Base-by-base conservation (phyloP, 495 filamentous ascomycete genomes). In the Aspergillus sclerotioniger region DNA sequence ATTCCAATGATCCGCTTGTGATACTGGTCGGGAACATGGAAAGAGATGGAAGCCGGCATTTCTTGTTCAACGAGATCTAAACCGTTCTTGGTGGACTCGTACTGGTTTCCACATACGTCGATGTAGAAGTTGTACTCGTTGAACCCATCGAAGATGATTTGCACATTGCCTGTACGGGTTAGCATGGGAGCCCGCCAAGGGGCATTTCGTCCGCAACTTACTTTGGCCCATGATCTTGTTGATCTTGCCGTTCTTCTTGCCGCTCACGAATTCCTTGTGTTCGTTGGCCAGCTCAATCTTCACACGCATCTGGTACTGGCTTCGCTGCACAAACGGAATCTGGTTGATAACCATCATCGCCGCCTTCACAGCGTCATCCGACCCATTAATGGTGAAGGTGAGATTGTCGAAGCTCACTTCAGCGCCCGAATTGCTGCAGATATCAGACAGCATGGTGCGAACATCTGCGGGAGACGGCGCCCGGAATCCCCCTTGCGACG, bases 211-310 rank as follows among this genome's bases (percentile, higher is more conserved):
- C 7, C 16, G 29, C 13, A 37, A 68, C 82, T 60, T 79, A 86
- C 90, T 94, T 71, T 96, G 92, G 13, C 92, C 92, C 95, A 99
- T 98, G 68, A 99, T 99, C 83, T 99, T 99, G 81, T 99, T 99
- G 72, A 99, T 98, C 79, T 99, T 99, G 75, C 94, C 94, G 65
- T 98, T 98, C 81, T 98, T 99, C 78, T 99, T 99, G 47, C 94
- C 94, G 60, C 91, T 95, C 45, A 98, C 94, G 68, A 98, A 98
- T 69, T 98, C 94, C 74, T 98, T 98, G 74, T 98, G 94, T 76
- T 98, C 94, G 67, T 98, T 98, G 57, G 94, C 95, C 28, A 98
- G 87, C 76, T 98, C 94, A 53, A 98, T 96, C 82, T 96, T 96
- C 66, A 98, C 92, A 13, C 91, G 86, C 71, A 98, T 95, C 67